These are phyloP conservation scores for Musa beccarii DNA, from an alignment of 176 grass and related monocot genomes.

Conservation along the genomic window DNA sequence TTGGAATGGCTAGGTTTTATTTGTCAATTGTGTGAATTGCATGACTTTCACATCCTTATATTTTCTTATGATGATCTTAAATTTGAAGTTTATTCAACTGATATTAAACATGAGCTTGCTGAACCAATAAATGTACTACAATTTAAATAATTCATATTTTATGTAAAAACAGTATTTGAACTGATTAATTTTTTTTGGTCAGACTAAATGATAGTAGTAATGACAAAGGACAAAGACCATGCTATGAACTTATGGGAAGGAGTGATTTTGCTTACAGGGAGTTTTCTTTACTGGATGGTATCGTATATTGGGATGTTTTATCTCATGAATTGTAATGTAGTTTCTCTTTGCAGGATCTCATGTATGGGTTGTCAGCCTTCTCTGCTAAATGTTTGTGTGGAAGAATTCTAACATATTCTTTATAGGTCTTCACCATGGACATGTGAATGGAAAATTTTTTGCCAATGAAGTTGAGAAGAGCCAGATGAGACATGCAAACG, in stretches of 20 bases:
- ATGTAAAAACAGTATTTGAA: not conserved
- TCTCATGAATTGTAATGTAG: not conserved
- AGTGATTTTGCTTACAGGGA: not conserved
- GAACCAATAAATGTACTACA: not conserved
- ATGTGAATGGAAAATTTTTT: slow-evolving; percentile 14
- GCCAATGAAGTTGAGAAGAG: slow-evolving; percentile 11
- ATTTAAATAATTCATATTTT: not conserved
- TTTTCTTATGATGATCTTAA: not conserved
- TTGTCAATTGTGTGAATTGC: no score
- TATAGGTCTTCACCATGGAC: slow-evolving; percentile 38
- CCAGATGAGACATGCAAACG: not conserved
- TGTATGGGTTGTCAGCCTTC: not conserved
- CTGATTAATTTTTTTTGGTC: not conserved
- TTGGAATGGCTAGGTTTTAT: no score
- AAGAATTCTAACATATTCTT: slow-evolving; percentile 17
- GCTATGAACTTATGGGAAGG: not conserved
- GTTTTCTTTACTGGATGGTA: not conserved
- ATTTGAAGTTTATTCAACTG: not conserved
- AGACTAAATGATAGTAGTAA: not conserved
- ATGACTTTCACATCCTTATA: not conserved
- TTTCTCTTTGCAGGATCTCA: not conserved
- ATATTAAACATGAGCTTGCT: not conserved
- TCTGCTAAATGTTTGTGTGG: not conserved
- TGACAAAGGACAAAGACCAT: not conserved
- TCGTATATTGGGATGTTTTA: not conserved